Evolutionary conservation across 345 rosid species (phyloP).

Genomic region (Pseudoturritis turrita): DNA sequence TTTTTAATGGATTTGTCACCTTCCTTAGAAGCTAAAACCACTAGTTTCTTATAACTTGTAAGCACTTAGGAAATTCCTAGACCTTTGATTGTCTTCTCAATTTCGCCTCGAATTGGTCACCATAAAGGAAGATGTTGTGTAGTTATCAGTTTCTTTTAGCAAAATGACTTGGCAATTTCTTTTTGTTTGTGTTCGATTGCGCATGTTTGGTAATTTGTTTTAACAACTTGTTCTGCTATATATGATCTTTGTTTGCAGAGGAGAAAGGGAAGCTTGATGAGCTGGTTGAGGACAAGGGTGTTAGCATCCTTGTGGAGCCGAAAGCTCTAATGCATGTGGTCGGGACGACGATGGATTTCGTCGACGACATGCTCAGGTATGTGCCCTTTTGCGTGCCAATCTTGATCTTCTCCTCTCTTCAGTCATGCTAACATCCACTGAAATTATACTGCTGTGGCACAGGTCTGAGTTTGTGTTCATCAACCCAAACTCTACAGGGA

Average conservation of each 20-base stretch:
- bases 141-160: too few relatives aligned
- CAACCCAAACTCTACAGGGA: constrained; percentile 65
- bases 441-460: constrained; percentile 18
- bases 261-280: constrained; percentile 65
- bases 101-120: too few relatives aligned
- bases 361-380: constrained; percentile 50
- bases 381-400: background rate
- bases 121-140: too few relatives aligned
- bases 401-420: background rate
- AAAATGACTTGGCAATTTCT: too few relatives aligned
- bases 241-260: constrained; percentile 25
- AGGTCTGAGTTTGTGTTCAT: constrained; percentile 67
- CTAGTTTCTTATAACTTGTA: too few relatives aligned
- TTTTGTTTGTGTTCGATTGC: too few relatives aligned
- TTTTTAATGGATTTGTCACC: too few relatives aligned
- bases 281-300: constrained; percentile 58
- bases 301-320: constrained; percentile 60
- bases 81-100: too few relatives aligned
- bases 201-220: too few relatives aligned
- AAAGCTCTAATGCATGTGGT: constrained; percentile 65
- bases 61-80: too few relatives aligned
- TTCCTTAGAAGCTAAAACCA: too few relatives aligned
- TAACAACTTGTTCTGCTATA: background rate
- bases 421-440: background rate
- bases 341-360: constrained; percentile 71